A percentile compares a stretch with the other conserved stretches of the same genome.
phyloP scores from a whole-genome alignment of 163 green algal genomes.

The Chlorella variabilis region DNA sequence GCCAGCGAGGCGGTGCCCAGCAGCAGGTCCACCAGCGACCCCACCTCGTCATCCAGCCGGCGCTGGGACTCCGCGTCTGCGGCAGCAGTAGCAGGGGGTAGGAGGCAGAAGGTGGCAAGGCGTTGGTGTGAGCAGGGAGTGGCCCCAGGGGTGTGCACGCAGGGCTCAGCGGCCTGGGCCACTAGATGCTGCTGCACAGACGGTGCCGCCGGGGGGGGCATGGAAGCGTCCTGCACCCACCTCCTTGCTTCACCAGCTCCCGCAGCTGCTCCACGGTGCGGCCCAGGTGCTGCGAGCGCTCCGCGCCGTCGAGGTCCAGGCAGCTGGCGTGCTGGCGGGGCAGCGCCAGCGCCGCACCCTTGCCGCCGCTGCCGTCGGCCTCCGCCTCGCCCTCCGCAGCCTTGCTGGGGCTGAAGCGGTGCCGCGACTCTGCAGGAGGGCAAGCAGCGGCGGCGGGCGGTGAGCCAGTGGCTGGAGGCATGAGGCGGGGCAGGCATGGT shows the following conservation, averaged over 20 bases:
- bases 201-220: too few relatives aligned
- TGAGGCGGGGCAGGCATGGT: not conserved
- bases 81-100: not conserved
- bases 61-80: conserved; percentile 22
- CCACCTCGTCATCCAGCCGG: conserved; percentile 20
- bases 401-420: conserved; percentile 19
- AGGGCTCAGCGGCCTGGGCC: too few relatives aligned
- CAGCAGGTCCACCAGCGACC: conserved; percentile 30
- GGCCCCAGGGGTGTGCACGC: too few relatives aligned
- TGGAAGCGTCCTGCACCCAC: too few relatives aligned
- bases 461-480: not conserved
- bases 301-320: conserved; percentile 1
- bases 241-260: conserved; percentile 29
- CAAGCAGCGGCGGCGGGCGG: too few relatives aligned
- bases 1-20: conserved; percentile 1
- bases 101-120: not conserved
- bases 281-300: conserved; percentile 27
- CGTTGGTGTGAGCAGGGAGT: too few relatives aligned
- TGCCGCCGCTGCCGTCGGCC: not conserved
- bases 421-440: conserved; percentile 12
- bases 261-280: conserved; percentile 46
- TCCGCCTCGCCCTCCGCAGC: not conserved
- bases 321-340: not conserved
- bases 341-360: not conserved
- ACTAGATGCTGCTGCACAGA: too few relatives aligned